phyloP scores from a whole-genome alignment of 805 yeast species.

The Brettanomyces nanus region DNA sequence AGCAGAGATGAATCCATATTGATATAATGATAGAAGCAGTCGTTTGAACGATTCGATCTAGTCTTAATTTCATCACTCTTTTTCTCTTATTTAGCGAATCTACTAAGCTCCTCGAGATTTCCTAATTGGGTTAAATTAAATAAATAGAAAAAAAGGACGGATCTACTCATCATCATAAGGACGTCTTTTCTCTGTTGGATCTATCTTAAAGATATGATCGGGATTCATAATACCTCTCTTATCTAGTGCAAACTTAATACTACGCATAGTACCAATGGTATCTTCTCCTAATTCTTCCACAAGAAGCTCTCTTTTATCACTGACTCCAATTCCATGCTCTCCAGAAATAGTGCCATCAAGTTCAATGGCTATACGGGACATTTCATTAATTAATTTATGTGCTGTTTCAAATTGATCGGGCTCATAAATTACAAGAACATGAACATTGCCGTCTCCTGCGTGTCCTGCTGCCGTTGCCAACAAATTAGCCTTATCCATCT shows the following conservation, averaged over 20 bases:
- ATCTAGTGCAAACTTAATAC: slow-evolving; percentile 62
- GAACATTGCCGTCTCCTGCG: slow-evolving; percentile 82
- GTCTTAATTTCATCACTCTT: too few species aligned
- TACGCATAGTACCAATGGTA: slow-evolving; percentile 66
- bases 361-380: slow-evolving; percentile 58
- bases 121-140: too few species aligned
- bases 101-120: too few species aligned
- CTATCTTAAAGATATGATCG: slow-evolving; percentile 68
- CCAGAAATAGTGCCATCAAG: slow-evolving; percentile 83
- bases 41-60: too few species aligned
- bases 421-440: slow-evolving; percentile 53
- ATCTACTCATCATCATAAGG: too few species aligned
- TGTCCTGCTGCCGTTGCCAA: slow-evolving; percentile 64
- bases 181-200: slow-evolving; percentile 37
- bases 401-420: slow-evolving; percentile 41
- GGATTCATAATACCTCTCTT: slow-evolving; percentile 70
- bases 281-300: slow-evolving; percentile 58
- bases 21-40: background rate
- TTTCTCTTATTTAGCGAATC: too few species aligned
- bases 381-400: slow-evolving; percentile 42
- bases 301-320: slow-evolving; percentile 53
- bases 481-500: slow-evolving; percentile 44
- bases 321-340: slow-evolving; percentile 81
- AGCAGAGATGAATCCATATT: slow-evolving; percentile 3
- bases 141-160: too few species aligned